Evolutionary conservation across 2,329 filamentous ascomycete species (phyloP).

Genomic region (Stachybotrys chartarum): DNA sequence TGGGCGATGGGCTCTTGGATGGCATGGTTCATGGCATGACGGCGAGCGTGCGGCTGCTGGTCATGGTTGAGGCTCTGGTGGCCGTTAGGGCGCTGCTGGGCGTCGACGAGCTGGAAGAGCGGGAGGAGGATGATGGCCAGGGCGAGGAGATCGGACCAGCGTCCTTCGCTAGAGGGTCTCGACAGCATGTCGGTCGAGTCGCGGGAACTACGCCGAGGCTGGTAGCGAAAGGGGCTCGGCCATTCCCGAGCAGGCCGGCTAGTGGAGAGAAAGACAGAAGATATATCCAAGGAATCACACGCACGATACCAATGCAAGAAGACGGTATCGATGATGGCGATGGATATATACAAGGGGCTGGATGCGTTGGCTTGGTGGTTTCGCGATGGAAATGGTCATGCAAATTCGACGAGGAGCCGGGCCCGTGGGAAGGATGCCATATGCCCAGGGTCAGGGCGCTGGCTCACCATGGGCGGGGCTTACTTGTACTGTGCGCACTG

Average conservation of each 20-base stretch:
- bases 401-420: not conserved
- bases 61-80: constrained; percentile 1
- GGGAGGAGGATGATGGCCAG: constrained; percentile 52
- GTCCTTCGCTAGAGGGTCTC: constrained; percentile 54
- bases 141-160: constrained; percentile 44
- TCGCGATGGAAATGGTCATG: not conserved
- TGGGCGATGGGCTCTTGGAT: constrained; percentile 15
- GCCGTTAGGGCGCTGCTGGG: constrained; percentile 49
- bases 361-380: not conserved
- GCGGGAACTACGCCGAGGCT: not conserved
- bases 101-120: constrained; percentile 47
- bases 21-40: not conserved
- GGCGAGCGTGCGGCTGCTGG: constrained; percentile 12
- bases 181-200: constrained; percentile 45
- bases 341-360: not conserved
- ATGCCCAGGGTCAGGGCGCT: not conserved
- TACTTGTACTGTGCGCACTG: not conserved
- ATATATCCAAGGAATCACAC: not conserved
- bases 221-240: not conserved
- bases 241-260: not conserved
- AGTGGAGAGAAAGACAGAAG: not conserved
- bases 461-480: not conserved
- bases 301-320: not conserved
- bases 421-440: not conserved
- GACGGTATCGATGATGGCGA: not conserved